Conservation (phyloP, 108 stramenopile species). For the Conticribra weissflogii region DNA sequence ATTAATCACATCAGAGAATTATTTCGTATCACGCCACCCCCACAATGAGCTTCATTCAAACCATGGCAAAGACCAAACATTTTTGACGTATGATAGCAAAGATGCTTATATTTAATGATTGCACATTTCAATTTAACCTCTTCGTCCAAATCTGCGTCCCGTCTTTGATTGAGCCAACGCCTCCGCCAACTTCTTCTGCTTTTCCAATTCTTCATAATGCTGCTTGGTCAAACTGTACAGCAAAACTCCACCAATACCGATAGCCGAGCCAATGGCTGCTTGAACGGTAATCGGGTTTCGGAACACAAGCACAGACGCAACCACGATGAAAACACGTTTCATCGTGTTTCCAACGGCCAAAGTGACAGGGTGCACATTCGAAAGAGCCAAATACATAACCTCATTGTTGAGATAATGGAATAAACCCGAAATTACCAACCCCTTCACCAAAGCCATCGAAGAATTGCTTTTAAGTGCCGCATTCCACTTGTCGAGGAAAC, state of each 20-base stretch:
- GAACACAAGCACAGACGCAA: constrained; percentile 93
- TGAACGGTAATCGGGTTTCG: constrained; percentile 82
- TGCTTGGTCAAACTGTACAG: constrained; percentile 83
- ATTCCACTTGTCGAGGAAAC: constrained; percentile 62
- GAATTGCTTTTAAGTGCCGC: constrained; percentile 31
- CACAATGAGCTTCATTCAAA: too few relatives aligned
- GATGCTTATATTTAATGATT: too few relatives aligned
- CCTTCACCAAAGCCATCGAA: constrained; percentile 46
- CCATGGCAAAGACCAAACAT: too few relatives aligned
- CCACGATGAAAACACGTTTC: constrained; percentile 96
- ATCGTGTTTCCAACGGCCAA: constrained; percentile 96
- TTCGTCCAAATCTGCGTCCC: constrained; percentile 9
- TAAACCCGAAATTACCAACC: constrained; percentile 78
- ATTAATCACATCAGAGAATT: too few relatives aligned
- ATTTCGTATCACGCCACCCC: too few relatives aligned
- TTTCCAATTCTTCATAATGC: constrained; percentile 70
- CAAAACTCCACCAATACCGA: constrained; percentile 85
- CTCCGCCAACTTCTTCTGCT: constrained; percentile 9
- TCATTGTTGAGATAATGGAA: constrained; percentile 97
- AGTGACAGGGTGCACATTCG: constrained; percentile 92
- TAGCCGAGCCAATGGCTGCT: constrained; percentile 75
- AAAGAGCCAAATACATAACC: constrained; percentile 93
- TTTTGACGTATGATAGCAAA: too few relatives aligned
- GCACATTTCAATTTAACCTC: too few relatives aligned
- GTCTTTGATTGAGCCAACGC: background rate